Evolutionary conservation across 371 early-diverging fungal species (phyloP).

Genomic region (Batkoa obscura): DNA sequence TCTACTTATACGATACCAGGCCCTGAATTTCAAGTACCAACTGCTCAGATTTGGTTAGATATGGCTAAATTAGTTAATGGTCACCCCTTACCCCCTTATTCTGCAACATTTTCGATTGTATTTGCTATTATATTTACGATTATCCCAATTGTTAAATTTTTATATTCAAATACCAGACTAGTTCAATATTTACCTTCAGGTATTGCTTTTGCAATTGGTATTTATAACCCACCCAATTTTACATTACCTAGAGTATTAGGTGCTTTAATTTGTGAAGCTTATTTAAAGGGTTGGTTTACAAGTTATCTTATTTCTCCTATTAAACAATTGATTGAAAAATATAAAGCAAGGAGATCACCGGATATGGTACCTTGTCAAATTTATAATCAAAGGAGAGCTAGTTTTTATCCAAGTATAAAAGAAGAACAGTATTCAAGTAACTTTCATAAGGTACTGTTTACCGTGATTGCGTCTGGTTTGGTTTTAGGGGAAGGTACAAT

Average conservation of each 20-base stretch:
- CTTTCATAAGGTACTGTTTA: slow-evolving; percentile 24
- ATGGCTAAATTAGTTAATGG: slow-evolving; percentile 66
- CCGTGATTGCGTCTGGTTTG: slow-evolving; percentile 57
- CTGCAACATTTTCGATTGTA: slow-evolving; percentile 27
- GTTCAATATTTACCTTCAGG: slow-evolving; percentile 38
- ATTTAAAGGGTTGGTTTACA: background rate
- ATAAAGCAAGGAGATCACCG: too few species aligned
- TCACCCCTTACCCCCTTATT: slow-evolving; percentile 42
- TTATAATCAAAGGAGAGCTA: too few species aligned
- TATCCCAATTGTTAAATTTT: slow-evolving; percentile 25
- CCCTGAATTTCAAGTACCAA: slow-evolving; percentile 48
- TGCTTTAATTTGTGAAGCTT: slow-evolving; percentile 18
- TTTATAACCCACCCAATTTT: slow-evolving; percentile 69
- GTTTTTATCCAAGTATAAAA: too few species aligned
- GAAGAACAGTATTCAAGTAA: background rate
- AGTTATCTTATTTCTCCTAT: background rate
- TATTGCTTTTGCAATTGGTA: slow-evolving; percentile 68
- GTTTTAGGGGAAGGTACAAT: slow-evolving; percentile 68
- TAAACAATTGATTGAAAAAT: background rate
- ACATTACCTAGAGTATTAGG: slow-evolving; percentile 55
- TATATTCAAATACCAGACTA: slow-evolving; percentile 12
- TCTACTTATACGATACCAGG: slow-evolving; percentile 50
- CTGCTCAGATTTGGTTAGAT: slow-evolving; percentile 60
- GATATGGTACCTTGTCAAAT: too few species aligned
- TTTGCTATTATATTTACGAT: slow-evolving; percentile 36